Evolutionary conservation across 768 basidiomycete species (phyloP).

Genomic region (Lactarius pseudohatsudake): DNA sequence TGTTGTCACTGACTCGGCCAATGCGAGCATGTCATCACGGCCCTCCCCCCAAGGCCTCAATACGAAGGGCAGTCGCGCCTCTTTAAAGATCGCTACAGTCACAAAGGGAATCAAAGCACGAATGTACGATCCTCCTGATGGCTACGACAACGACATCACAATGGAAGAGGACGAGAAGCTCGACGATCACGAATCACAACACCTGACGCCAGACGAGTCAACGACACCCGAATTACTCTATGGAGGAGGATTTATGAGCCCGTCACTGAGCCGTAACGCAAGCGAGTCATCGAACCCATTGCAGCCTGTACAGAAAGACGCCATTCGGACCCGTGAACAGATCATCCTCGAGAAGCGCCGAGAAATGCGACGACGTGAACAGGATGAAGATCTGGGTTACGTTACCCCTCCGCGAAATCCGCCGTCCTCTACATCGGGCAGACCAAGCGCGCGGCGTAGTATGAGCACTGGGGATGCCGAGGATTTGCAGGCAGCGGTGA

Average conservation of each 20-base stretch:
- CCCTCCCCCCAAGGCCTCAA: slow-evolving; percentile 27
- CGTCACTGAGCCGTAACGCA: slow-evolving; percentile 40
- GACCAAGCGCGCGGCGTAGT: slow-evolving; percentile 65
- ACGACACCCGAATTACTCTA: slow-evolving; percentile 24
- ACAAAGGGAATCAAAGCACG: slow-evolving; percentile 38
- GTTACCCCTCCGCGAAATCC: slow-evolving; percentile 37
- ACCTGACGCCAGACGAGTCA: slow-evolving; percentile 6
- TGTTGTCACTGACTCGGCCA: slow-evolving; percentile 32
- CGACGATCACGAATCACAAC: slow-evolving; percentile 29
- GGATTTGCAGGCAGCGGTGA: slow-evolving; percentile 32
- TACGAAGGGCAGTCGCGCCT: slow-evolving; percentile 24
- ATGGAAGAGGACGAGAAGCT: slow-evolving; percentile 31
- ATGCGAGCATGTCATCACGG: slow-evolving; percentile 7
- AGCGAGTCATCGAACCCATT: slow-evolving; percentile 45
- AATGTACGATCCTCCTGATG: slow-evolving; percentile 35
- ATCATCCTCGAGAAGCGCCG: slow-evolving; percentile 70
- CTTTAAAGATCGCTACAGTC: slow-evolving; percentile 35
- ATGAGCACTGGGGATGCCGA: slow-evolving; percentile 78
- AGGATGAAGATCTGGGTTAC: slow-evolving; percentile 42
- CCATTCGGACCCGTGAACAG: slow-evolving; percentile 63
- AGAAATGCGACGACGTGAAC: slow-evolving; percentile 55
- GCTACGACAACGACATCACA: slow-evolving; percentile 38
- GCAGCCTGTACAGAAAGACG: slow-evolving; percentile 62
- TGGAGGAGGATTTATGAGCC: slow-evolving; percentile 26
- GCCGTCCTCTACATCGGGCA: slow-evolving; percentile 18